Evolutionary conservation across 257 asterid genomes (phyloP), one percentile per base, ranked within the genome.

Genomic region (Solanum acaule): DNA sequence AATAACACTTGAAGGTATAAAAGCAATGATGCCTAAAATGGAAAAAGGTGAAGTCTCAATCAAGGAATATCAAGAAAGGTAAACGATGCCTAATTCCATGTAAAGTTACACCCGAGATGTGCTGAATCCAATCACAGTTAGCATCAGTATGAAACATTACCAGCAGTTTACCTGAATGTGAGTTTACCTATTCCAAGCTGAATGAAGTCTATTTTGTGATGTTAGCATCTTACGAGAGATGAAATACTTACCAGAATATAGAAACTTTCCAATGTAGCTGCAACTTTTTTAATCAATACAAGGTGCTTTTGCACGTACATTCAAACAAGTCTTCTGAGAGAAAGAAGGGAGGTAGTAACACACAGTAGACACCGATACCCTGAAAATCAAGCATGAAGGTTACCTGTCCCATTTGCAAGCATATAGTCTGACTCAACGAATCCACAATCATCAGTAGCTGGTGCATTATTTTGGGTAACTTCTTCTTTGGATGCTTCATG

Each of bases 401-500:
- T 90, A 97, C 99, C 98, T 91, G 90, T 89, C 33, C 93, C 98
- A 88, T 93, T 94, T 37, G 93, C 89, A 88, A 89, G 93, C 88
- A 92, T 89, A 92, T 94, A 95, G 88, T 96, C 96, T 7, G 98
- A 96, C 91, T 96, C 98, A 63, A 89, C 93, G 88, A 87, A 96
- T 90, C 98, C 99, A 84, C 94, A 88, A 89, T 94, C 99, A 91
- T 94, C 99, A 31, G 95, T 91, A 42, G 93, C 93, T 73, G 83
- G 91, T 88, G 92, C 92, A 87, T 96, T 94, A 86, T 92, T 93
- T 89, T 97, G 99, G 89, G 94, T 92, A 84, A 95, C 99, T 93
- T 97, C 99, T 88, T 96, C 99, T 92, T 97, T 97, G 44, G 99
- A 97, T 88, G 89, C 93, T 91, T 97, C 99, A 88, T 92, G 89